These are phyloP conservation scores for Fusarium chaquense DNA, from an alignment of 2,329 filamentous ascomycete genomes.

Conservation along the genomic window DNA sequence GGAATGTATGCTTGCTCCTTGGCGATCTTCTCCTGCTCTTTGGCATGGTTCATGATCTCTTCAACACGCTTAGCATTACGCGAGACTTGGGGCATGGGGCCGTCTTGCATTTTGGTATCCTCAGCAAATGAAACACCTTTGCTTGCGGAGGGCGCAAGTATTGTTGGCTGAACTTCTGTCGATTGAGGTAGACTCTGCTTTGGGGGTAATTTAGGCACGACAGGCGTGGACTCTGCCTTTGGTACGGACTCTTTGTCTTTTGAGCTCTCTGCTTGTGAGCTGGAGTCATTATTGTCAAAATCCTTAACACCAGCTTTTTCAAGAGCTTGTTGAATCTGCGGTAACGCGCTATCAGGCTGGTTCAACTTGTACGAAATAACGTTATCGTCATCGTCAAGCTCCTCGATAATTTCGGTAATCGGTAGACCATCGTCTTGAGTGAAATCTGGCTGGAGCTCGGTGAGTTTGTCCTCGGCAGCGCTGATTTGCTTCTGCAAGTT, in stretches of 20 bases:
- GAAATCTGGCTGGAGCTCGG: slow-evolving; percentile 71
- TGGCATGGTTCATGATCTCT: slow-evolving; percentile 68
- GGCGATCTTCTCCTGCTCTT: slow-evolving; percentile 64
- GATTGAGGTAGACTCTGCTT: slow-evolving; percentile 1
- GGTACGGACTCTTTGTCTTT: not conserved
- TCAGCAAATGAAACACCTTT: slow-evolving; percentile 74
- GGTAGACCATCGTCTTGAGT: slow-evolving; percentile 78
- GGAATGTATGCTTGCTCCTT: slow-evolving; percentile 68
- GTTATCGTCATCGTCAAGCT: slow-evolving; percentile 91
- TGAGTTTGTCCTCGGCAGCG: slow-evolving; percentile 75
- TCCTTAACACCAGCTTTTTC: slow-evolving; percentile 79
- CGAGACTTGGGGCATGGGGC: slow-evolving; percentile 52
- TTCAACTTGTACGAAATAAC: slow-evolving; percentile 76
- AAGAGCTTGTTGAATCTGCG: slow-evolving; percentile 77
- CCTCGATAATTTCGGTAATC: slow-evolving; percentile 90
- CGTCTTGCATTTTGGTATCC: slow-evolving; percentile 65
- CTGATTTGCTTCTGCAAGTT: slow-evolving; percentile 80
- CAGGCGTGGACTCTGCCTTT: not conserved
- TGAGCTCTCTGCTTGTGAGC: slow-evolving; percentile 2
- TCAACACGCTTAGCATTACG: slow-evolving; percentile 63
- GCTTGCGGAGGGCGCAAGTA: slow-evolving; percentile 48
- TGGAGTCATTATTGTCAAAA: slow-evolving; percentile 43
- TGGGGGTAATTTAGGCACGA: not conserved
- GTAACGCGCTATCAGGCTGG: slow-evolving; percentile 74
- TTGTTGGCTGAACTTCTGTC: slow-evolving; percentile 8